phyloP scores from a whole-genome alignment of 139 green algal genomes.

The Coelastrella sp. region DNA sequence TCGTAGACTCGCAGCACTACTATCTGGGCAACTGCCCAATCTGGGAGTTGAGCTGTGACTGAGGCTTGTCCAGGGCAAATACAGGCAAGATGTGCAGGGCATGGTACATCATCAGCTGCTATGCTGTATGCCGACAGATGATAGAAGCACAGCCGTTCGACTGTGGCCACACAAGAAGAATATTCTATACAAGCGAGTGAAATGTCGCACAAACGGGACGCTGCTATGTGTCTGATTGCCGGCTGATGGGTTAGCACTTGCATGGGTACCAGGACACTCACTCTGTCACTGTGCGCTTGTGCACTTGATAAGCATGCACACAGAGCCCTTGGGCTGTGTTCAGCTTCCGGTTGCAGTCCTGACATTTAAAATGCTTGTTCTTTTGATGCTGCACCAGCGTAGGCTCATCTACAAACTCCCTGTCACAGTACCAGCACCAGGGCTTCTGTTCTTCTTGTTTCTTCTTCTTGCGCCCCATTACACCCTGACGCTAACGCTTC shows the following conservation, averaged over 20 bases:
- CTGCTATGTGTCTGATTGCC: too few relatives aligned
- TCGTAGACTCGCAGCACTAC: too few relatives aligned
- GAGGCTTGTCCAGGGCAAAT: too few relatives aligned
- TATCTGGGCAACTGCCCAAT: too few relatives aligned
- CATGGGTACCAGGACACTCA: slow-evolving; percentile 75
- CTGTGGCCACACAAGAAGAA: background rate
- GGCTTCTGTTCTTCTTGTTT: slow-evolving; percentile 58
- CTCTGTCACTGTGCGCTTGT: slow-evolving; percentile 82
- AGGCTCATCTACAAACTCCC: slow-evolving; percentile 86
- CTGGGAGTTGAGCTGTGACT: too few relatives aligned
- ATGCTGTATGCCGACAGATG: too few relatives aligned
- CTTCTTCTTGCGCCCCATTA: slow-evolving; percentile 75
- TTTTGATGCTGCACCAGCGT: slow-evolving; percentile 93
- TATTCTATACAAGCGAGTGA: background rate
- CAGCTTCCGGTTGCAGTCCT: slow-evolving; percentile 84
- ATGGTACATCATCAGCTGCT: too few relatives aligned
- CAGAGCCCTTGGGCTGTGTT: slow-evolving; percentile 81
- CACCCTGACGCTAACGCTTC: background rate
- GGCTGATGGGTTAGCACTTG: too few relatives aligned
- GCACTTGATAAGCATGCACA: slow-evolving; percentile 91
- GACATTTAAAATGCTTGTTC: slow-evolving; percentile 83
- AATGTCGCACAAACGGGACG: too few relatives aligned
- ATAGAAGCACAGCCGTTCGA: too few relatives aligned
- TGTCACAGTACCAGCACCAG: slow-evolving; percentile 94
- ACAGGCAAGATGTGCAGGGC: too few relatives aligned